Conservation (phyloP, 108 stramenopile genomes). For the Schizochytrium sp. region DNA sequence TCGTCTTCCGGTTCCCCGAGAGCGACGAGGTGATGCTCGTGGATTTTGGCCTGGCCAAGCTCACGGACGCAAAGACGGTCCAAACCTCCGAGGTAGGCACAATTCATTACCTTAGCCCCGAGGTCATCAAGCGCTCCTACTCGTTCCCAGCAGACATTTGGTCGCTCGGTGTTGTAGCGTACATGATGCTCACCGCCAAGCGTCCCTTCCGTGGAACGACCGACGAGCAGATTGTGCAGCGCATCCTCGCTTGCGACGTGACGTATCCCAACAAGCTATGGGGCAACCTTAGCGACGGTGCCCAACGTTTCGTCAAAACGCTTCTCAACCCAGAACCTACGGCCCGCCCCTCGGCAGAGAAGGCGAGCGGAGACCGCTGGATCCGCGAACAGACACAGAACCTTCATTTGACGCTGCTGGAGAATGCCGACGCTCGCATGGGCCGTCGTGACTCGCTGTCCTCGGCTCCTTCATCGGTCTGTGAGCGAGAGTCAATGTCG, state of each 20-base stretch:
- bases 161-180: slow-evolving; percentile 78
- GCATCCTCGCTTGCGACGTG: slow-evolving; percentile 51
- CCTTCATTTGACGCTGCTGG: neutral
- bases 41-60: slow-evolving; percentile 79
- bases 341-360: neutral
- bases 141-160: slow-evolving; percentile 70
- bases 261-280: slow-evolving; percentile 65
- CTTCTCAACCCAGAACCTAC: slow-evolving; percentile 32
- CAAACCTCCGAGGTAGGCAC: slow-evolving; percentile 71
- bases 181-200: slow-evolving; percentile 67
- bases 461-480: neutral
- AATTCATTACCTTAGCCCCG: slow-evolving; percentile 75
- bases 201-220: slow-evolving; percentile 70
- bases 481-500: neutral
- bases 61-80: slow-evolving; percentile 59
- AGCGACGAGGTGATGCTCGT: slow-evolving; percentile 65
- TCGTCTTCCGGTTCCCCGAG: slow-evolving; percentile 37
- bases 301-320: slow-evolving; percentile 57
- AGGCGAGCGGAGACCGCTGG: neutral
- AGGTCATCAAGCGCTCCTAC: slow-evolving; percentile 70
- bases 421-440: neutral
- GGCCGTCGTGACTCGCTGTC: neutral
- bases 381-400: neutral
- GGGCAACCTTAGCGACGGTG: slow-evolving; percentile 56
- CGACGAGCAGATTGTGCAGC: slow-evolving; percentile 44